Evolutionary conservation across 1,139 yeast species (phyloP).

Genomic region (Candida sojae): DNA sequence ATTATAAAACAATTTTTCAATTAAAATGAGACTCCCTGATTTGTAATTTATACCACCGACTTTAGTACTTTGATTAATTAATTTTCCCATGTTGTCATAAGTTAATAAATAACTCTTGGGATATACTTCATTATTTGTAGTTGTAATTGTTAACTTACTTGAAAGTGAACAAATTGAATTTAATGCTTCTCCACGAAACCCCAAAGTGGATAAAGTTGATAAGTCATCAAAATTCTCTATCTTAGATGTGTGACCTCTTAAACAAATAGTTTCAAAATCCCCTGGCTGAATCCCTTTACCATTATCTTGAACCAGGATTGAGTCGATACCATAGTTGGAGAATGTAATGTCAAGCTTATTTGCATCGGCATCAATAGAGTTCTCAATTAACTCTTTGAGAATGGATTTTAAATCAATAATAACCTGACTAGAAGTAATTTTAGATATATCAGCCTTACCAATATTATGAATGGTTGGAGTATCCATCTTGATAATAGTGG

Average conservation of each 20-base stretch:
- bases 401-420: constrained; percentile 76
- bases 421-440: constrained; percentile 91
- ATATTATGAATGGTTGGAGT: constrained; percentile 34
- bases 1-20: constrained; percentile 57
- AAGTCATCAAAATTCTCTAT: constrained; percentile 59
- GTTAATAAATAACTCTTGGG: constrained; percentile 61
- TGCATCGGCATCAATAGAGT: constrained; percentile 78
- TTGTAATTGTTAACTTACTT: constrained; percentile 48
- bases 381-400: constrained; percentile 84
- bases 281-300: constrained; percentile 68
- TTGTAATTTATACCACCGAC: constrained; percentile 46
- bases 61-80: constrained; percentile 32
- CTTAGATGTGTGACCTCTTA: constrained; percentile 83
- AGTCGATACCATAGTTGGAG: constrained; percentile 73
- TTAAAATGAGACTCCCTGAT: constrained; percentile 57
- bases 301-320: constrained; percentile 69
- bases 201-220: constrained; percentile 55
- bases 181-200: constrained; percentile 86
- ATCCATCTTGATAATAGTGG: neutral
- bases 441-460: constrained; percentile 54
- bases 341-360: constrained; percentile 66
- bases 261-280: constrained; percentile 65
- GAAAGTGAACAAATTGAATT: constrained; percentile 70
- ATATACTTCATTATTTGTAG: constrained; percentile 50
- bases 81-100: constrained; percentile 55